Evolutionary conservation across 75 land plant genomes (phyloP).

Genomic region (Sequoiadendron giganteum): DNA sequence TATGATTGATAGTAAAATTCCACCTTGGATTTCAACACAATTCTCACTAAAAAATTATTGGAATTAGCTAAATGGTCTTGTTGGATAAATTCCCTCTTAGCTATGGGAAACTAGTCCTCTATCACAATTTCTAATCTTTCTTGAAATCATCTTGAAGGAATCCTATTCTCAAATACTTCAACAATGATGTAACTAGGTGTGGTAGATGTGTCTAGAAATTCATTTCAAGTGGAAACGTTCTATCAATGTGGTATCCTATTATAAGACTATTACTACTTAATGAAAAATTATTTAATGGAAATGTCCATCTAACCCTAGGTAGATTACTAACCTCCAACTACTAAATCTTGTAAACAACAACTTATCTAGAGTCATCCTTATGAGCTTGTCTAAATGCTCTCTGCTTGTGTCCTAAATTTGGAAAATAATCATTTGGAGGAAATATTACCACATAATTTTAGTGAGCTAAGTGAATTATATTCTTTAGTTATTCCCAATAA

Average conservation of each 20-base stretch:
- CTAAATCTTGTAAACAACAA: constrained; percentile 17
- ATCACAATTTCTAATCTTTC: neutral
- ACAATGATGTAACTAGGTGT: too few species aligned
- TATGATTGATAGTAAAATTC: too few species aligned
- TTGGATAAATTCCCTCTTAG: neutral
- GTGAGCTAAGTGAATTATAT: constrained; percentile 2
- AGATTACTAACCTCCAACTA: neutral
- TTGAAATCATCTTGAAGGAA: too few species aligned
- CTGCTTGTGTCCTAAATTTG: constrained; percentile 16
- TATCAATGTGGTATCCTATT: too few species aligned
- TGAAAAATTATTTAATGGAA: constrained; percentile 7
- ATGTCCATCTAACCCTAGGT: neutral
- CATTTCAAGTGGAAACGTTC: neutral
- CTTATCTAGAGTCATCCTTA: constrained; percentile 19
- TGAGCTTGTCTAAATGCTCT: constrained; percentile 11
- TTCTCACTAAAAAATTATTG: constrained; percentile 12
- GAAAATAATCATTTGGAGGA: constrained; percentile 21
- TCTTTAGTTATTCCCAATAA: too few species aligned
- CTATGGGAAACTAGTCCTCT: neutral
- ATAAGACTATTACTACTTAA: too few species aligned
- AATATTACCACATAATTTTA: constrained; percentile 22
- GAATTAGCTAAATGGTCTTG: constrained; percentile 12
- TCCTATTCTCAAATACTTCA: too few species aligned
- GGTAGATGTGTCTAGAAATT: too few species aligned
- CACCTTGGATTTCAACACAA: too few species aligned